Percentiles rank a stretch among this genome's conserved stretches.
phyloP scores from a whole-genome alignment of 345 rosid species.

The Lagerstroemia speciosa region DNA sequence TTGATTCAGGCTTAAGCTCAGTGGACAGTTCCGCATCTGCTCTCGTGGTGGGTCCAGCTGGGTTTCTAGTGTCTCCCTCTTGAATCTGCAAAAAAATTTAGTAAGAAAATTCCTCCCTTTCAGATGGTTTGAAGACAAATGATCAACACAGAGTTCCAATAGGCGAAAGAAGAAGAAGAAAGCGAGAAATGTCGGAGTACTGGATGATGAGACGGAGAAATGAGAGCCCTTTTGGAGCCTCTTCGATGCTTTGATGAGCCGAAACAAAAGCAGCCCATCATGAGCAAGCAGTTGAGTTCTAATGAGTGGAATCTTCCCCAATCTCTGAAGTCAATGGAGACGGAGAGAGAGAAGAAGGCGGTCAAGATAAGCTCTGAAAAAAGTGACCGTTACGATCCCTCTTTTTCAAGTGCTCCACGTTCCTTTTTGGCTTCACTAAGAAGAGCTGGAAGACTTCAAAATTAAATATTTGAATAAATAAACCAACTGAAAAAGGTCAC shows the following conservation, averaged over 20 bases:
- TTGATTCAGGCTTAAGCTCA: conserved; percentile 4
- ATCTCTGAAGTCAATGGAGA: not conserved
- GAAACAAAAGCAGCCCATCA: conserved; percentile 55
- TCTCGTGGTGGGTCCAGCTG: conserved; percentile 14
- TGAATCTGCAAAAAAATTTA: conserved; percentile 25
- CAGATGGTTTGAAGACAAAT: not conserved
- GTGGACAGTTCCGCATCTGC: conserved; percentile 16
- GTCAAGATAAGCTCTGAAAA: conserved; percentile 3
- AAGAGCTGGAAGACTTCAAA: too few relatives aligned
- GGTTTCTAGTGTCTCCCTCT: conserved; percentile 12
- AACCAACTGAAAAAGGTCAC: too few relatives aligned
- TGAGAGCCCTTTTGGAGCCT: conserved; percentile 20
- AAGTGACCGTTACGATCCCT: conserved; percentile 12
- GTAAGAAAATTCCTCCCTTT: not conserved
- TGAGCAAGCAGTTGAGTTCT: not conserved
- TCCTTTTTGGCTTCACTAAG: too few relatives aligned
- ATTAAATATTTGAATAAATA: too few relatives aligned
- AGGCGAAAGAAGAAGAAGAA: not conserved
- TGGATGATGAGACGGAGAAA: conserved; percentile 20
- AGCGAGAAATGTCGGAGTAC: conserved; percentile 13
- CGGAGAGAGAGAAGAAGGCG: conserved; percentile 5
- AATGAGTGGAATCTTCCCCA: not conserved
- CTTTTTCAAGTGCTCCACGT: too few relatives aligned
- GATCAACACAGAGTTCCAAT: not conserved
- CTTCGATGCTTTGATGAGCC: conserved; percentile 34